These are phyloP conservation scores for Fusarium miscanthi DNA, from an alignment of 2,329 filamentous ascomycete species.

Conservation along the genomic window DNA sequence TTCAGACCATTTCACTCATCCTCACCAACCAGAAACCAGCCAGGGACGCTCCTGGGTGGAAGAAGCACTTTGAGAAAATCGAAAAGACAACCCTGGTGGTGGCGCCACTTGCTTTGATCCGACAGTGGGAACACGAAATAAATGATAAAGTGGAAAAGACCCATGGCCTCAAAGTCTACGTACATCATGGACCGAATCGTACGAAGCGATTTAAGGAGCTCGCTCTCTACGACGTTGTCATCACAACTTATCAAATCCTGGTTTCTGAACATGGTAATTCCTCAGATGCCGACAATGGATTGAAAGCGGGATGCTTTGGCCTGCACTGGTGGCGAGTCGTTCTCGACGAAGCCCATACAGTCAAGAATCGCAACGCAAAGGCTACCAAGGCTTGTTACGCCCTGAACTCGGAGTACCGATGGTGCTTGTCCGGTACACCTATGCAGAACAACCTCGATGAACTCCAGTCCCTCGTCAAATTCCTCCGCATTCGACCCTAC, in stretches of 20 bases:
- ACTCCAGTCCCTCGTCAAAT: slow-evolving; percentile 91
- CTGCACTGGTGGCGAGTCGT: slow-evolving; percentile 96
- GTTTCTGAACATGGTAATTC: slow-evolving; percentile 87
- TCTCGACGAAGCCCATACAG: slow-evolving; percentile 95
- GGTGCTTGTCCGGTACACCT: slow-evolving; percentile 95
- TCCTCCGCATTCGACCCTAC: slow-evolving; percentile 91
- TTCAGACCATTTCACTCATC: slow-evolving; percentile 91
- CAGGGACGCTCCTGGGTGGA: slow-evolving; percentile 68
- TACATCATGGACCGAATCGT: slow-evolving; percentile 90
- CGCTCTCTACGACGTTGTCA: slow-evolving; percentile 89
- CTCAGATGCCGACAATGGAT: slow-evolving; percentile 67
- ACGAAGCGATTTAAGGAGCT: slow-evolving; percentile 83
- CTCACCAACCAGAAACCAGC: slow-evolving; percentile 80
- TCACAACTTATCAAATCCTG: slow-evolving; percentile 96
- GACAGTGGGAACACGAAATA: slow-evolving; percentile 97
- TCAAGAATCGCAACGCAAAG: slow-evolving; percentile 98
- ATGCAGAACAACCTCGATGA: slow-evolving; percentile 99
- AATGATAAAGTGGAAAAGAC: slow-evolving; percentile 79
- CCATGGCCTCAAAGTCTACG: slow-evolving; percentile 80
- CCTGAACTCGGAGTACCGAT: slow-evolving; percentile 86
- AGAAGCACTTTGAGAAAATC: slow-evolving; percentile 74
- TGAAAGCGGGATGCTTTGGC: slow-evolving; percentile 87
- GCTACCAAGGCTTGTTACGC: slow-evolving; percentile 92
- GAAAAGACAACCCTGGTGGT: slow-evolving; percentile 90
- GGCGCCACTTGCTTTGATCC: slow-evolving; percentile 91